Evolutionary conservation across 2,329 filamentous ascomycete genomes (phyloP).

Genomic region (Elsinoe perseae): DNA sequence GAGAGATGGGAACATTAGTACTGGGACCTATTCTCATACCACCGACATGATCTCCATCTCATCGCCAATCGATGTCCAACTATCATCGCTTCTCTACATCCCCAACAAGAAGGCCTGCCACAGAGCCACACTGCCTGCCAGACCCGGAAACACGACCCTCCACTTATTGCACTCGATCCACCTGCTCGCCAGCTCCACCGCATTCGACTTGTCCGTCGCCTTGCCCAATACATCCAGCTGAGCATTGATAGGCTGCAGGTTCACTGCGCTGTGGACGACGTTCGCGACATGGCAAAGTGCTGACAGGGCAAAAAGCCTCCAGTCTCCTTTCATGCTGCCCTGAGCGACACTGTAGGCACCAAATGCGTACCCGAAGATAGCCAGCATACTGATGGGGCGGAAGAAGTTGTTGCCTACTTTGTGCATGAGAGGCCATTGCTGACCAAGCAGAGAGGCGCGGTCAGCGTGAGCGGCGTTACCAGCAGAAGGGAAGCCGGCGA

Average conservation of each 20-base stretch:
- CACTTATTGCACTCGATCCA: constrained; percentile 15
- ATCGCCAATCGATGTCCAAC: not conserved
- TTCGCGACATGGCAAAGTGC: constrained; percentile 41
- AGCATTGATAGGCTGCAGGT: constrained; percentile 46
- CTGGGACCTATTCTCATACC: too few species aligned
- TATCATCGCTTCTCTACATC: not conserved
- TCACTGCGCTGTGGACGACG: constrained; percentile 43
- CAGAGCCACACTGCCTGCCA: constrained; percentile 8
- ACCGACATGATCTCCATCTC: not conserved
- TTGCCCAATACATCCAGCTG: constrained; percentile 39
- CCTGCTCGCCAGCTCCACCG: constrained; percentile 2
- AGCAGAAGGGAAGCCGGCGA: constrained; percentile 40
- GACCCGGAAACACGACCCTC: not conserved
- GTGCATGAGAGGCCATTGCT: constrained; percentile 46
- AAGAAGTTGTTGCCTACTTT: constrained; percentile 46
- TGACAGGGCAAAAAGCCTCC: constrained; percentile 38
- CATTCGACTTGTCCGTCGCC: constrained; percentile 15
- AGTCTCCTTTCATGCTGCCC: constrained; percentile 32
- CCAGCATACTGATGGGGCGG: constrained; percentile 44
- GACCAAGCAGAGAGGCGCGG: constrained; percentile 40
- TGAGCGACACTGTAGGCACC: constrained; percentile 33
- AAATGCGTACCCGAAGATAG: constrained; percentile 43
- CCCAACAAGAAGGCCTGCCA: constrained; percentile 14
- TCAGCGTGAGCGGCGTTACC: constrained; percentile 35
- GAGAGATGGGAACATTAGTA: too few species aligned